Evolutionary conservation across 1,284 basidiomycete species (phyloP).

Genomic region (Trichosporon ovoides): DNA sequence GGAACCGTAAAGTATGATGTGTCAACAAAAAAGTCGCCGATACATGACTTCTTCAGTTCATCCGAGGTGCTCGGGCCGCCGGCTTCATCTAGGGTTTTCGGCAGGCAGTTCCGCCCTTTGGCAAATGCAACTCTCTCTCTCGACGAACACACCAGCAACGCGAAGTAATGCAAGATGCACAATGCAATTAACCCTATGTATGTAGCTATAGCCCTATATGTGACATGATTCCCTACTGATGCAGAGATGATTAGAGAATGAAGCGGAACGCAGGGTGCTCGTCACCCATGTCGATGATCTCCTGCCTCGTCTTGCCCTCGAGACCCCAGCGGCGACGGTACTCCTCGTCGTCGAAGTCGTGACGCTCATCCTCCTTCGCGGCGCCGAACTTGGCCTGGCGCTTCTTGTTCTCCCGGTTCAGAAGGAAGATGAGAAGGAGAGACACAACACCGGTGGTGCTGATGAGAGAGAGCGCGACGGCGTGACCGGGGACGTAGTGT

Average conservation of each 20-base stretch:
- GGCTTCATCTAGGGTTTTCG: too few species aligned
- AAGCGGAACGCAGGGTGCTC: constrained; percentile 42
- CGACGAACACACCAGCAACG: too few species aligned
- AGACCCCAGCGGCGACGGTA: constrained; percentile 43
- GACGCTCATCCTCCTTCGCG: constrained; percentile 59
- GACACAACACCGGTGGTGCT: constrained; percentile 34
- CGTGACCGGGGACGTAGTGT: constrained; percentile 41
- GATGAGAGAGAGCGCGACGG: constrained; percentile 42
- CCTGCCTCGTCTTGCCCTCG: constrained; percentile 39
- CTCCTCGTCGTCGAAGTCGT: constrained; percentile 33
- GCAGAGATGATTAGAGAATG: constrained; percentile 20
- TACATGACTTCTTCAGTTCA: too few species aligned
- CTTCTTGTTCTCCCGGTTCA: constrained; percentile 43
- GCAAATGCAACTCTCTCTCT: too few species aligned
- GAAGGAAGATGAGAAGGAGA: constrained; percentile 34
- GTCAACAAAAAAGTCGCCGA: too few species aligned
- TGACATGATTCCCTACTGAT: too few species aligned
- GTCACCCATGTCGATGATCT: constrained; percentile 50
- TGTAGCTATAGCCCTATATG: neutral
- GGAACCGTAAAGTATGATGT: too few species aligned
- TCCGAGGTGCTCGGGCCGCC: too few species aligned
- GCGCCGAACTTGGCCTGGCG: constrained; percentile 42
- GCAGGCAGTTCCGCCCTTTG: neutral
- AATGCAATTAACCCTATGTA: neutral
- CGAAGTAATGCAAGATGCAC: neutral